Evolutionary conservation across 1,139 yeast genomes (phyloP), one percentile per base, ranked within the genome.

Genomic region (Scheffersomyces titani): DNA sequence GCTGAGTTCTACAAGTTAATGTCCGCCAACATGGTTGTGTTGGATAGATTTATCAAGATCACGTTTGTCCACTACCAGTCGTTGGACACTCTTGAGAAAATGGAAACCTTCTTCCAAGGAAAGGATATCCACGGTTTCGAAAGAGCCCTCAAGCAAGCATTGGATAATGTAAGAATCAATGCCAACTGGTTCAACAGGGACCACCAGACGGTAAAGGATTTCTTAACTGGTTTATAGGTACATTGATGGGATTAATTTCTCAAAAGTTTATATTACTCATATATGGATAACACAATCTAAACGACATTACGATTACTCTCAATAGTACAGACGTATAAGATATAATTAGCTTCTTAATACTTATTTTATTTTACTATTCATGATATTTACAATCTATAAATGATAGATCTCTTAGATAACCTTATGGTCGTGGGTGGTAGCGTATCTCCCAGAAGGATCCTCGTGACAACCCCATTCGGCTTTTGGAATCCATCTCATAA

Each of bases 401-500:
- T 18, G 46, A 45, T 51, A 21, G 24, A n/a, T 19, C 54, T 54
- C 21, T n/a, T 19, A n/a, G 45, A 69, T 76, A 56, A 80, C 82
- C 70, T 79, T 78, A 64, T 76, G 74, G 58, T 89, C 92, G 75
- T 94, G 99, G 66, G 90, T 87, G 78, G 90, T 85, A 65, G 97
- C 98, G 71, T 83, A 93, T 81, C 99, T 91, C 63, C 99, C 99
- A 57, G 97, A 90, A 55, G 99, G 99, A 77, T 94, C 99, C 66
- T 89, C 97, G 71, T 93, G 93, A 80, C 99, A 94, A 62, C 99
- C 99, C 99, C 99, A 94, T 77, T 94, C 99, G 63, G 98, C 98
- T 85, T 96, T 94, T 73, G 99, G 99, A 76, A 94, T 81, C 99
- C 99, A 94, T 84, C 99, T 89, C 97, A 91, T 92, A 60, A 94